Evolutionary conservation across 2,329 filamentous ascomycete genomes (phyloP).

Genomic region (Colletotrichum eremochloae): DNA sequence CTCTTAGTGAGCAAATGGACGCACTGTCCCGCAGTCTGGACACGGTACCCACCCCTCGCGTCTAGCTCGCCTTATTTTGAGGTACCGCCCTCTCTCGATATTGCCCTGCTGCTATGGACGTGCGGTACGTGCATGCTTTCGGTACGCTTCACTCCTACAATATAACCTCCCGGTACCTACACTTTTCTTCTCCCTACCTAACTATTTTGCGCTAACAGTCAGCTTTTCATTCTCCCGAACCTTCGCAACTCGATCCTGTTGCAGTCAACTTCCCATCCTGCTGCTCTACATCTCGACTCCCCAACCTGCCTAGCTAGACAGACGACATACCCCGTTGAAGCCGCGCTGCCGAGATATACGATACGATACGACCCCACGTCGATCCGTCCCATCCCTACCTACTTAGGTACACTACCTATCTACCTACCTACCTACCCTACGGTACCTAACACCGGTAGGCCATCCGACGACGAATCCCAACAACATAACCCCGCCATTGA

Average conservation of each 20-base stretch:
- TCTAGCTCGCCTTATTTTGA: neutral
- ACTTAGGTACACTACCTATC: neutral
- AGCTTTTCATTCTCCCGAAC: neutral
- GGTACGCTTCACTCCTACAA: conserved; percentile 27
- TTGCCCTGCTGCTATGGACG: neutral
- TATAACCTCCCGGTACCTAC: conserved; percentile 16
- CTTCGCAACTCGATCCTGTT: neutral
- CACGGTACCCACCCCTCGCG: conserved; percentile 6
- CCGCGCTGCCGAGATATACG: neutral
- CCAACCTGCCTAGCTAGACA: neutral
- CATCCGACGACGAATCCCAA: conserved; percentile 7
- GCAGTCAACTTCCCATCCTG: neutral
- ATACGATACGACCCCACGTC: neutral
- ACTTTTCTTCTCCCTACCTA: neutral
- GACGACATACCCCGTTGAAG: neutral
- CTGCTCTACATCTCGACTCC: neutral
- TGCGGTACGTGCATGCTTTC: neutral
- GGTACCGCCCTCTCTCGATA: neutral
- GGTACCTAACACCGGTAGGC: neutral
- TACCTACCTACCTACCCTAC: neutral
- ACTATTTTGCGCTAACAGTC: conserved; percentile 6
- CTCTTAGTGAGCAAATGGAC: neutral
- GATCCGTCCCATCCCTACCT: neutral
- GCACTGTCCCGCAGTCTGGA: neutral
- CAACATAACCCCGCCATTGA: neutral